These are phyloP conservation scores for Chenopodium quinoa DNA, from an alignment of 148 eudicot genomes.

Conservation along the genomic window DNA sequence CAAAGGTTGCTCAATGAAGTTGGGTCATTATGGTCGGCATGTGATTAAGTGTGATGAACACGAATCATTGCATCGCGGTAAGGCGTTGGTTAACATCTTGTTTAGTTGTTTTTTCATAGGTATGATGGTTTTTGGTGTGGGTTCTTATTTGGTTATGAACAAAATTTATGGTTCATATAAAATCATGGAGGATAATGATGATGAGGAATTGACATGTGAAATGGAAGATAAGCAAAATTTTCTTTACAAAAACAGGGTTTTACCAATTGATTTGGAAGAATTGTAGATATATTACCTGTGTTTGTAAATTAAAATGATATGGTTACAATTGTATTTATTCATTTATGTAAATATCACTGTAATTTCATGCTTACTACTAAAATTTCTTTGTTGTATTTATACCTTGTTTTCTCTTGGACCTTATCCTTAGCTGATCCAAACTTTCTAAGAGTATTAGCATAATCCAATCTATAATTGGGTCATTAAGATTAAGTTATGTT, in stretches of 20 bases:
- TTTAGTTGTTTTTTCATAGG: slow-evolving; percentile 41
- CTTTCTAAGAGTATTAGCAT: background rate
- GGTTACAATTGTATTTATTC: background rate
- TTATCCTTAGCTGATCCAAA: background rate
- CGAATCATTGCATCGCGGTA: slow-evolving; percentile 31
- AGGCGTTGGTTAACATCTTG: slow-evolving; percentile 41
- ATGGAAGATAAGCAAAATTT: slow-evolving; percentile 24
- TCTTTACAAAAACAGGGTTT: slow-evolving; percentile 18
- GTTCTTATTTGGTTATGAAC: slow-evolving; percentile 20
- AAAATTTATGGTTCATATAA: slow-evolving; percentile 19
- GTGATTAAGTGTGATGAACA: slow-evolving; percentile 28
- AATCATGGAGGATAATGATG: slow-evolving; percentile 5
- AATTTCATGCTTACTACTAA: background rate
- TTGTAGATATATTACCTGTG: background rate
- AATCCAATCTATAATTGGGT: no score
- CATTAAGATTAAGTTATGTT: no score
- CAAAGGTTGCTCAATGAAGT: slow-evolving; percentile 34
- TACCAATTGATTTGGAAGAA: slow-evolving; percentile 20
- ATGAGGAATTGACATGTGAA: slow-evolving; percentile 14
- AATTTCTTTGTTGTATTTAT: background rate
- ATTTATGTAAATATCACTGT: slow-evolving; percentile 1
- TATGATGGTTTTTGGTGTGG: slow-evolving; percentile 27
- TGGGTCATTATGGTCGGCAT: slow-evolving; percentile 20
- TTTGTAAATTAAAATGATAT: background rate
- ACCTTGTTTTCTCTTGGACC: background rate